phyloP scores from a whole-genome alignment of 192 early-diverging fungal species.

The Linnemannia schmuckeri region DNA sequence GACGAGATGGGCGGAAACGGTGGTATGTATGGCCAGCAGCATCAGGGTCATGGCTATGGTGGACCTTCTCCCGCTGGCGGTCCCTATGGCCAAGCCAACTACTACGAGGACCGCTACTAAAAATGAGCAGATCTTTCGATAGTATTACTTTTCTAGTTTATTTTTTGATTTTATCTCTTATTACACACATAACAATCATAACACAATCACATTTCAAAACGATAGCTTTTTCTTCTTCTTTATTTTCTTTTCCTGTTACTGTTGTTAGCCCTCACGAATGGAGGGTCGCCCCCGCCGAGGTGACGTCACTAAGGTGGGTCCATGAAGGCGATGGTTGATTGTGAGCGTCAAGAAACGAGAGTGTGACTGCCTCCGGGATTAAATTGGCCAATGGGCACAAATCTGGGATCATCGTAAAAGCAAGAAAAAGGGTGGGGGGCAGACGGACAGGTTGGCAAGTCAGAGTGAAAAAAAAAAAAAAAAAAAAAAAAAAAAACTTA shows the following conservation, averaged over 20 bases:
- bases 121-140: too few relatives aligned
- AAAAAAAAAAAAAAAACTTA: background rate
- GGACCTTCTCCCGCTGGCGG: constrained; percentile 22
- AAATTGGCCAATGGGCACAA: background rate
- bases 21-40: constrained; percentile 27
- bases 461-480: background rate
- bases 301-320: background rate
- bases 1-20: constrained; percentile 59
- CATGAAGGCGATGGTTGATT: background rate
- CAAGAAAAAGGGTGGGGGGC: background rate
- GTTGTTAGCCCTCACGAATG: too few relatives aligned
- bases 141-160: constrained; percentile 2
- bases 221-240: too few relatives aligned
- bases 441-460: background rate
- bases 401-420: background rate
- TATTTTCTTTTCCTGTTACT: background rate
- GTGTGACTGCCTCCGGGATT: background rate
- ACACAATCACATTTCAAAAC: too few relatives aligned
- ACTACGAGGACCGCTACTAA: constrained; percentile 46
- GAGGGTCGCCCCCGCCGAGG: too few relatives aligned
- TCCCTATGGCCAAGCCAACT: constrained; percentile 41
- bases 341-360: background rate
- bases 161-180: background rate
- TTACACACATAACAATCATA: background rate
- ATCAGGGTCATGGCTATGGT: constrained; percentile 7